These are phyloP conservation scores for Purpureocillium lavendulum DNA, from an alignment of 2,329 filamentous ascomycete species.

Conservation along the genomic window DNA sequence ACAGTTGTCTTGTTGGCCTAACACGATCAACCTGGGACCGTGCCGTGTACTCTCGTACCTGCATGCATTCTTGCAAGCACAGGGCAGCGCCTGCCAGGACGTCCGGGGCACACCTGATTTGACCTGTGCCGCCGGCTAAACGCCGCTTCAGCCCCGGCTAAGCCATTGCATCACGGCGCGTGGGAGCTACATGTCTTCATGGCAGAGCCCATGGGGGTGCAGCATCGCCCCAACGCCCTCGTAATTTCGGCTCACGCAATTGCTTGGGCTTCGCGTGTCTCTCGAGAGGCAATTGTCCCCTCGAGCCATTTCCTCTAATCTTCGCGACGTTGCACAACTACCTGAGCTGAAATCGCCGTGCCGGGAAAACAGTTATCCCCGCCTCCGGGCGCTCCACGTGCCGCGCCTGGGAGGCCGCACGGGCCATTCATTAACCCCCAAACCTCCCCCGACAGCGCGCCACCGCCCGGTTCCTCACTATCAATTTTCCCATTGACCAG, in stretches of 20 bases:
- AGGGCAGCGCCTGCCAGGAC: too few species aligned
- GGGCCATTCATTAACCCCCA: constrained; percentile 15
- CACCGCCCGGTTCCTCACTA: constrained; percentile 29
- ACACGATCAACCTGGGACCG: too few species aligned
- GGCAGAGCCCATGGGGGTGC: not conserved
- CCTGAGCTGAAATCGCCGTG: not conserved
- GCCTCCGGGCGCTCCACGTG: constrained; percentile 1
- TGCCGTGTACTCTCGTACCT: too few species aligned
- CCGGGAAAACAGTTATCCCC: constrained; percentile 10
- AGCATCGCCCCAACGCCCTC: not conserved
- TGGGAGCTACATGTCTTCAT: not conserved
- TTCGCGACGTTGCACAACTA: too few species aligned
- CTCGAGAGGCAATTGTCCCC: too few species aligned
- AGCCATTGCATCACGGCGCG: constrained; percentile 11
- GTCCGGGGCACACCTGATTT: too few species aligned
- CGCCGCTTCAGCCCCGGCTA: constrained; percentile 19
- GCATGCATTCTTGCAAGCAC: too few species aligned
- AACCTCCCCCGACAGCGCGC: constrained; percentile 13
- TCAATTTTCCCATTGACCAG: constrained; percentile 30
- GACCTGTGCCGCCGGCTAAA: constrained; percentile 14
- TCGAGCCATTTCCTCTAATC: too few species aligned
- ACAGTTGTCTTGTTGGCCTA: too few species aligned
- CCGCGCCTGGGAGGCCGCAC: constrained; percentile 11
- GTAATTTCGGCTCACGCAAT: not conserved
- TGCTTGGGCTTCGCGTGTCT: too few species aligned